phyloP scores from a whole-genome alignment of 2,329 filamentous ascomycete genomes.

The Immersiporthe knoxdaviesiana region DNA sequence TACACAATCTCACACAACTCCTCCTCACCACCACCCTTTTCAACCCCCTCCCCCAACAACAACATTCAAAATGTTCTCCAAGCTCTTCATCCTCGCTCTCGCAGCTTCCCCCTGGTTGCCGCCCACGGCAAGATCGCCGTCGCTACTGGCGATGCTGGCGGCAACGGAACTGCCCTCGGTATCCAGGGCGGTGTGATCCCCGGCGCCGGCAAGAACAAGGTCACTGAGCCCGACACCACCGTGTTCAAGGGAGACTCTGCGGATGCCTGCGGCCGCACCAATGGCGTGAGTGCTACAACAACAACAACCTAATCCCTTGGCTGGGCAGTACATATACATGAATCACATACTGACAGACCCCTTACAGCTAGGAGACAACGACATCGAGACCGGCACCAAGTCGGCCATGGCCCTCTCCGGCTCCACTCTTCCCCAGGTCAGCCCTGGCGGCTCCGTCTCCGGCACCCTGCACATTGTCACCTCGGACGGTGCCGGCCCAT shows the following conservation, averaged over 20 bases:
- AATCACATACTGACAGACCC: constrained; percentile 2
- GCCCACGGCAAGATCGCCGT: constrained; percentile 37
- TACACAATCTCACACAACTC: constrained; percentile 2
- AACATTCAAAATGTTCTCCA: constrained; percentile 26
- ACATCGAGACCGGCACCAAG: constrained; percentile 36
- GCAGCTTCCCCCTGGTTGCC: constrained; percentile 37
- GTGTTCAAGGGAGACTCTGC: constrained; percentile 45
- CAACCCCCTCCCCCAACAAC: background rate
- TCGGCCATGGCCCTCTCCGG: constrained; percentile 43
- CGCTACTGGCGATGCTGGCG: constrained; percentile 40
- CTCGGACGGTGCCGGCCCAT: constrained; percentile 46
- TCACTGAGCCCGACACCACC: constrained; percentile 51
- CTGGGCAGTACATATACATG: too few species aligned
- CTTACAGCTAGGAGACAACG: constrained; percentile 41
- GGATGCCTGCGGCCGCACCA: constrained; percentile 45
- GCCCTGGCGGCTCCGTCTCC: constrained; percentile 39
- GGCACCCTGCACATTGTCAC: constrained; percentile 47
- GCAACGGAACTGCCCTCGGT: constrained; percentile 45
- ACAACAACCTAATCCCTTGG: too few species aligned
- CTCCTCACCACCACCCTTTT: background rate
- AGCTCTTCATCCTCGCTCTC: constrained; percentile 31
- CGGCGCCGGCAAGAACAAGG: constrained; percentile 30
- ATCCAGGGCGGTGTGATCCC: constrained; percentile 42
- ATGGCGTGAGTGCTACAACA: constrained; percentile 25
- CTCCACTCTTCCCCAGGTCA: constrained; percentile 45